Evolutionary conservation across 1,284 basidiomycete genomes (phyloP).

Genomic region (Trichosporon inkin): DNA sequence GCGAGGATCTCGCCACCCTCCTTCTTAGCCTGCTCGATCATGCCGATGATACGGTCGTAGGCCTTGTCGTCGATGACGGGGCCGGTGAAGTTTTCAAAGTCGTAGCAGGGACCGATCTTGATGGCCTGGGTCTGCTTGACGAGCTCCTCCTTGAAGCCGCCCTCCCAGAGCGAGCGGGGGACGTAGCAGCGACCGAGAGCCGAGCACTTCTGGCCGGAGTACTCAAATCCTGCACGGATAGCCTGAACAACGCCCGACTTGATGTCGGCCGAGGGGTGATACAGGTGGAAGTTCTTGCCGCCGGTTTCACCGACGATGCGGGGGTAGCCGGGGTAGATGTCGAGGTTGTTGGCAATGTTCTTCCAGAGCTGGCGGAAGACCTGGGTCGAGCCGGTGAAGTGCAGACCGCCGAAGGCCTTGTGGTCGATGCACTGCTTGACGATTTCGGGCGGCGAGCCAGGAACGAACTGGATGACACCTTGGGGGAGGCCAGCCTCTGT

Average conservation of each 20-base stretch:
- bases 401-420: conserved; percentile 77
- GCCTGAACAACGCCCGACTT: conserved; percentile 83
- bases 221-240: conserved; percentile 90
- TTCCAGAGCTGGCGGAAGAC: conserved; percentile 96
- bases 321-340: conserved; percentile 81
- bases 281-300: conserved; percentile 96
- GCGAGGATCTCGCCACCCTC: conserved; percentile 82
- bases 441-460: conserved; percentile 74
- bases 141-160: conserved; percentile 79
- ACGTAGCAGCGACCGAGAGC: conserved; percentile 91
- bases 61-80: conserved; percentile 85
- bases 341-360: conserved; percentile 83
- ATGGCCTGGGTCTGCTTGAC: conserved; percentile 74
- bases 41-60: conserved; percentile 80
- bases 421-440: conserved; percentile 76
- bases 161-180: conserved; percentile 76
- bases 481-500: conserved; percentile 89
- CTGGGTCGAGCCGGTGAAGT: conserved; percentile 95
- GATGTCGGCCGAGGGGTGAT: conserved; percentile 83
- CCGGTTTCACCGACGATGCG: conserved; percentile 78
- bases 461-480: conserved; percentile 95
- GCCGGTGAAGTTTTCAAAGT: conserved; percentile 86
- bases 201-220: conserved; percentile 96
- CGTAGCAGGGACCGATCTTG: conserved; percentile 72
- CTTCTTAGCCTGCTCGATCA: conserved; percentile 83